Percentiles rank a stretch among this genome's conserved stretches.
Evolutionary conservation across 169 alveolate species (phyloP).

Genomic region (Plasmodium knowlesi): DNA sequence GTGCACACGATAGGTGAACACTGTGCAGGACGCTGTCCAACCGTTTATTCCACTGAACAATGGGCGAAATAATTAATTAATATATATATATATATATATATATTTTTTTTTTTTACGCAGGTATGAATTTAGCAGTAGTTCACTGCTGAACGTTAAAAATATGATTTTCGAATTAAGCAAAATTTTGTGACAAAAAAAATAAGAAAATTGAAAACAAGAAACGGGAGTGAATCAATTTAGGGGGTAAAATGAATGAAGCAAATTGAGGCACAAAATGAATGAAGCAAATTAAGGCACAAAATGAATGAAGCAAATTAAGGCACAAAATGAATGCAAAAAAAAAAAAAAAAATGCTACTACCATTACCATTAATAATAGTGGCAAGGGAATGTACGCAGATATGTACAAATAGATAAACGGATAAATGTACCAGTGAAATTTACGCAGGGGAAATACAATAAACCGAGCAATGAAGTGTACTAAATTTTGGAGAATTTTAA

Average conservation of each 20-base stretch:
- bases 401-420: background rate
- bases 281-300: too few species aligned
- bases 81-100: background rate
- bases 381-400: background rate
- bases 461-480: background rate
- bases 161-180: slow-evolving; percentile 35
- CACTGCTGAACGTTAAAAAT: slow-evolving; percentile 5
- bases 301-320: too few species aligned
- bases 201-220: background rate
- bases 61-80: background rate
- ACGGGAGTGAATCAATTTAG: background rate
- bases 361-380: background rate
- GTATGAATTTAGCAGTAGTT: slow-evolving; percentile 23
- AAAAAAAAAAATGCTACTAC: background rate
- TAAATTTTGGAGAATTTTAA: background rate
- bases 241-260: background rate
- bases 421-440: background rate
- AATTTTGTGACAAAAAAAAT: slow-evolving; percentile 7
- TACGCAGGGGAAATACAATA: background rate
- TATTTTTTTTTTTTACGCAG: slow-evolving; percentile 25
- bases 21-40: background rate
- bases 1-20: background rate
- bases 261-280: too few species aligned
- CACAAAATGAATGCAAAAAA: too few species aligned
- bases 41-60: background rate